These are phyloP conservation scores for Kokia cookei DNA, from an alignment of 441 rosid species.

Conservation along the genomic window DNA sequence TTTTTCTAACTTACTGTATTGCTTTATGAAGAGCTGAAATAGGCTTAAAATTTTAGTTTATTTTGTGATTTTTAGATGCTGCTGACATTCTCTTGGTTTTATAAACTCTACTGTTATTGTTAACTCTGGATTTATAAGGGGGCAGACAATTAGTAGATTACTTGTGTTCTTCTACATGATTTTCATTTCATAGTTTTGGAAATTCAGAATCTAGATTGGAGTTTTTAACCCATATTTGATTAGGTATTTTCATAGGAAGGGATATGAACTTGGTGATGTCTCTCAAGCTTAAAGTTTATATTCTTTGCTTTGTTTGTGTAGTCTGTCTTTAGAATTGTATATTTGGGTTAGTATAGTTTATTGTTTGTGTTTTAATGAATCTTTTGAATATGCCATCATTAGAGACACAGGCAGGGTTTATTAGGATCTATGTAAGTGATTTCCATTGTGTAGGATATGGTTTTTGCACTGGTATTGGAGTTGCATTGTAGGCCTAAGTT, in stretches of 20 bases:
- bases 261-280: not conserved
- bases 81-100: not conserved
- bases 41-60: not conserved
- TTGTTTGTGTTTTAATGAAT: not conserved
- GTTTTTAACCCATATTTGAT: not conserved
- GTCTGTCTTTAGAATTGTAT: not conserved
- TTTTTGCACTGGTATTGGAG: not conserved
- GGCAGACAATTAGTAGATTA: not conserved
- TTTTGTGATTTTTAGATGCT: not conserved
- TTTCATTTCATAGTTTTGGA: not conserved
- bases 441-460: not conserved
- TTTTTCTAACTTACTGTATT: not conserved
- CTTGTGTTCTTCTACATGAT: not conserved
- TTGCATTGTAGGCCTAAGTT: not conserved
- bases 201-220: not conserved
- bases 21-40: not conserved
- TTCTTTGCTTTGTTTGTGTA: not conserved
- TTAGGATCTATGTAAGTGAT: not conserved
- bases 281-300: not conserved
- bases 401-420: not conserved
- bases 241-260: not conserved
- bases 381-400: not conserved
- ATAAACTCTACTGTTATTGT: not conserved
- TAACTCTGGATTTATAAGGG: not conserved
- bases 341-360: not conserved